Evolutionary conservation across 2,329 filamentous ascomycete species (phyloP), one percentile per base, ranked within the genome.

Genomic region (Colletotrichum falcatum): DNA sequence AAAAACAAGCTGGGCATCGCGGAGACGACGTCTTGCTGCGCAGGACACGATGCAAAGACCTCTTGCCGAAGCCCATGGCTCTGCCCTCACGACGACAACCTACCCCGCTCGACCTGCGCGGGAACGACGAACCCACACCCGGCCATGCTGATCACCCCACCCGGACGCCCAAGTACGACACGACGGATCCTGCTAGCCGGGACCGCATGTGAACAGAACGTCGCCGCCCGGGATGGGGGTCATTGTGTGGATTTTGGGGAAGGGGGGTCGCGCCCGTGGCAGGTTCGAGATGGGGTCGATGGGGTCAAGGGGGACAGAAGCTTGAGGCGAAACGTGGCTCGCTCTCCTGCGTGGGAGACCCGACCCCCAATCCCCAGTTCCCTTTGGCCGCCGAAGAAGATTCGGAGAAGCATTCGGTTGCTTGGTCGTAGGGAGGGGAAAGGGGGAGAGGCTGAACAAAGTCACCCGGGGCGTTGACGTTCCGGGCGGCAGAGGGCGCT

Each of bases 1-100:
- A 55, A 48, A 60, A 76, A 77, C 76, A 77, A 78, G 77, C 76
- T 78, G 75, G 74, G 74, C 74, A 66, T 73, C 72, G 61, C 64
- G 62, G 63, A 64, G 61, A 67, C 54, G 67, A 42, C 61, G 55
- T 59, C 75, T 75, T 80, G 81, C 81, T 74, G 80, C 61, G 76
- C 79, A 77, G 78, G 73, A 74, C 69, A 72, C 37, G 75, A 65
- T 72, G 73, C 75, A 73, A 68, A 68, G 70, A 61, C 71, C 64
- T 73, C 70, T 59, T 70, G 61, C 66, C 56, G 59, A 53, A 58
- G 61, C 48, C 56, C 66, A 48, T 42, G 28, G 54, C 62, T 44
- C 59, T 69, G 65, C 58, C 61, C 65, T 64, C 54, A 48, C 30
- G 37, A 65, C 61, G 42, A 61, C 16, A 30, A 26, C 8, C 26